Evolutionary conservation across 2,329 filamentous ascomycete species (phyloP).

Genomic region (Ophiostoma montium): DNA sequence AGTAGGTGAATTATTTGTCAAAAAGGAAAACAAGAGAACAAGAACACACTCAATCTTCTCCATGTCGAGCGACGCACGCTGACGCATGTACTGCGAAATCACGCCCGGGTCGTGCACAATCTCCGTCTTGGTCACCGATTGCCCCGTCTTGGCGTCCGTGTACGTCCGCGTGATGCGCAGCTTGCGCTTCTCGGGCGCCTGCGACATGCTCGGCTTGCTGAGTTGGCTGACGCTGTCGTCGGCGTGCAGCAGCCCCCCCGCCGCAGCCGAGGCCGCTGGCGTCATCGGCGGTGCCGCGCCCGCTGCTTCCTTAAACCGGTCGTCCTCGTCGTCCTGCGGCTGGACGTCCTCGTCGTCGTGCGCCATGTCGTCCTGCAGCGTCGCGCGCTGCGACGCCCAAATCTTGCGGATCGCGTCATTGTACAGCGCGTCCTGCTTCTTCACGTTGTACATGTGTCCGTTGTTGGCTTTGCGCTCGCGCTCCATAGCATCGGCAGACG

Average conservation of each 20-base stretch:
- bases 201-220: conserved; percentile 50
- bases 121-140: conserved; percentile 47
- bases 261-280: too few relatives aligned
- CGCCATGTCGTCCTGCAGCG: conserved; percentile 57
- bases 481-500: conserved; percentile 70
- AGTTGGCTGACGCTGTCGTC: conserved; percentile 76
- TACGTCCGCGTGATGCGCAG: conserved; percentile 58
- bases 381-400: conserved; percentile 77
- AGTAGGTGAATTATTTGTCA: neutral
- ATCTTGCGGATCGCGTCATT: conserved; percentile 83
- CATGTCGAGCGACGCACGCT: conserved; percentile 51
- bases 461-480: conserved; percentile 80
- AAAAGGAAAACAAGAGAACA: neutral
- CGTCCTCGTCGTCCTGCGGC: conserved; percentile 45
- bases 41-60: conserved; percentile 54
- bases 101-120: conserved; percentile 70
- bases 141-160: conserved; percentile 40
- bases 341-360: conserved; percentile 49
- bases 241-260: conserved; percentile 16
- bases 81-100: conserved; percentile 79
- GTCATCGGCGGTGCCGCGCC: conserved; percentile 44
- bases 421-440: conserved; percentile 82
- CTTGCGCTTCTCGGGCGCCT: conserved; percentile 52
- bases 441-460: conserved; percentile 95
- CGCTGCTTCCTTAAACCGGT: conserved; percentile 66